Base-by-base conservation (phyloP, 1,284 basidiomycete species). In the Puccinia sorghi region DNA sequence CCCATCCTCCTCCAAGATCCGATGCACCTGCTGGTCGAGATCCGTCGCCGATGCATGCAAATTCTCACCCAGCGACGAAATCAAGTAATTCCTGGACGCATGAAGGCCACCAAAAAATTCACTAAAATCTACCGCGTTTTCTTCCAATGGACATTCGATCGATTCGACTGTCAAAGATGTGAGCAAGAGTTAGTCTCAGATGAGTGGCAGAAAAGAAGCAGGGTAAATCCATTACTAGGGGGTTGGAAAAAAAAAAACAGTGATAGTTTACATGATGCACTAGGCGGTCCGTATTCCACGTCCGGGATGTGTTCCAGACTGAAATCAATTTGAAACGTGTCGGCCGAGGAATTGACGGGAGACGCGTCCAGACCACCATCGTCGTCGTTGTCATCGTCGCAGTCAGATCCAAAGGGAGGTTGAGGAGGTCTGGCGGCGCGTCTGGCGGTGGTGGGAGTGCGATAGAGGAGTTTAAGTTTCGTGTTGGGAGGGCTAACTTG, bases 211-310 rank as follows among this genome's bases (percentile, higher is more conserved):
- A 59, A 22, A 32, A 12, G 22, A 12, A 25, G n/a, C 2, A 25
- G 9, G n/a, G 22, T n/a, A n/a, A n/a, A n/a, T n/a, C n/a, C n/a
- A n/a, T n/a, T n/a, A n/a, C n/a, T n/a, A n/a, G n/a, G n/a, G n/a
- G n/a, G n/a, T n/a, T n/a, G n/a, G n/a, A n/a, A n/a, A n/a, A n/a
- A n/a, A n/a, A n/a, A n/a, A n/a, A n/a, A n/a, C n/a, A n/a, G n/a
- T n/a, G n/a, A n/a, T n/a, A n/a, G 12, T 3, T 63, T 63, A 64
- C 61, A 41, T 5, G 7, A 17, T 3, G 61, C 61, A 43, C 20
- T 41, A 3, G 61, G 61, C 8, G 61, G 61, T 1, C 61, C 61
- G n/a, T 43, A 64, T 20, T 64, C 61, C 39, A 64, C 61, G 25
- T 64, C 61, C 3, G 61, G 61, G 7, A 64, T 37, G 11, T 22